These are phyloP conservation scores for Linanthus parryae DNA, from an alignment of 148 eudicot species.

Conservation along the genomic window DNA sequence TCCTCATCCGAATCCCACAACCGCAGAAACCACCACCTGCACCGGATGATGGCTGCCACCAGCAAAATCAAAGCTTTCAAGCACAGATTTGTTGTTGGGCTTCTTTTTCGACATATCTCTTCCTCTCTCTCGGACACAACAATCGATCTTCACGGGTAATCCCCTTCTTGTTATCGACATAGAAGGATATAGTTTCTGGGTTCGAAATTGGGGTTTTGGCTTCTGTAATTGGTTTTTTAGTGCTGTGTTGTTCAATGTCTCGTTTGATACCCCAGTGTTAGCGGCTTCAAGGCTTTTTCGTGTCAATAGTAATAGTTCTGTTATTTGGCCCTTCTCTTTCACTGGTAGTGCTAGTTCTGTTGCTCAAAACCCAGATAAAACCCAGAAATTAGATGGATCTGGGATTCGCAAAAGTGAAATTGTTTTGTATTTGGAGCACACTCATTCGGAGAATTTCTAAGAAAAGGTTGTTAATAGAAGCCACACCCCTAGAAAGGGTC, in stretches of 20 bases:
- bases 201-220: conserved; percentile 35
- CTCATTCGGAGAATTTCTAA: too few species aligned
- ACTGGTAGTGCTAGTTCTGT: conserved; percentile 2
- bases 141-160: conserved; percentile 27
- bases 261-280: conserved; percentile 20
- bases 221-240: conserved; percentile 35
- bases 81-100: too few species aligned
- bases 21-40: too few species aligned
- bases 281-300: conserved; percentile 19
- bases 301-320: conserved; percentile 19
- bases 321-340: conserved; percentile 30
- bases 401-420: too few species aligned
- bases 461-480: too few species aligned
- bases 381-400: too few species aligned
- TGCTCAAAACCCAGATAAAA: too few species aligned
- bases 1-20: too few species aligned
- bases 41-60: too few species aligned
- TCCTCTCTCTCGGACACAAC: conserved; percentile 7
- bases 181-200: conserved; percentile 44
- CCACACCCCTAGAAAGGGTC: too few species aligned
- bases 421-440: too few species aligned
- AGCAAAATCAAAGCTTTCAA: too few species aligned
- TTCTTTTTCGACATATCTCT: neutral
- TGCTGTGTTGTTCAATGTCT: conserved; percentile 22
- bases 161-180: conserved; percentile 15